Conservation (phyloP, 2,329 filamentous ascomycete species). For the Macrophomina pseudophaseolina region DNA sequence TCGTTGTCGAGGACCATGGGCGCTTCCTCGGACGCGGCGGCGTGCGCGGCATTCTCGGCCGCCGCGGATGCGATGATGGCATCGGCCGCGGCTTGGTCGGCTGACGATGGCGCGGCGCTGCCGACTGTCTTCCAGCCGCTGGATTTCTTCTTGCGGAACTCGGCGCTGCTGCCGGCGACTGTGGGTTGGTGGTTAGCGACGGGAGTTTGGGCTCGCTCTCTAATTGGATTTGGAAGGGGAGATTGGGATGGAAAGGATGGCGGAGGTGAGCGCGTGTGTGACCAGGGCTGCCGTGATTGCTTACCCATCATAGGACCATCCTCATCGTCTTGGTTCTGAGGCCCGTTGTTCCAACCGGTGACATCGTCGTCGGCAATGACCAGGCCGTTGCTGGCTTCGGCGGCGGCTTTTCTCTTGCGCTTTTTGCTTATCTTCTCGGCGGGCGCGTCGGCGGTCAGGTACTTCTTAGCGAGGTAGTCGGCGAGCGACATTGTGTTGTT, state of each 20-base stretch:
- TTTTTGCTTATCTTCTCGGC: slow-evolving; percentile 58
- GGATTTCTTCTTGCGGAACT: slow-evolving; percentile 73
- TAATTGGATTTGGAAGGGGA: background rate
- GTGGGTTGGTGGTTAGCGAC: slow-evolving; percentile 21
- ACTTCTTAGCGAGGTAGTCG: slow-evolving; percentile 88
- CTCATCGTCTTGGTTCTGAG: slow-evolving; percentile 61
- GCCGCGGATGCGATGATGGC: slow-evolving; percentile 76
- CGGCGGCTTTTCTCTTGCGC: slow-evolving; percentile 53
- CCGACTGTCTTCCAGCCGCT: slow-evolving; percentile 73
- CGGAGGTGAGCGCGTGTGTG: slow-evolving; percentile 39
- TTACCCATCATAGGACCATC: slow-evolving; percentile 54
- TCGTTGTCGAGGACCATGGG: slow-evolving; percentile 51
- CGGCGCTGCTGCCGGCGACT: slow-evolving; percentile 42
- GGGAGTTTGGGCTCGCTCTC: background rate
- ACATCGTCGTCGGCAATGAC: slow-evolving; percentile 60
- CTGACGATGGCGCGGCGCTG: slow-evolving; percentile 53
- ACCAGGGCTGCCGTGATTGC: slow-evolving; percentile 32
- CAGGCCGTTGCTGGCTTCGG: slow-evolving; percentile 43
- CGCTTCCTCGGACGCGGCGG: slow-evolving; percentile 50
- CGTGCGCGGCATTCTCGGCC: slow-evolving; percentile 65
- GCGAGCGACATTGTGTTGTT: slow-evolving; percentile 65
- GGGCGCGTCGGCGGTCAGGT: slow-evolving; percentile 70
- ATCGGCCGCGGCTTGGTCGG: slow-evolving; percentile 72
- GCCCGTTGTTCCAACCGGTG: slow-evolving; percentile 56
- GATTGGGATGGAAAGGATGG: slow-evolving; percentile 27